Evolutionary conservation across 192 early-diverging fungal genomes (phyloP).

Genomic region (Diversispora epigaea): DNA sequence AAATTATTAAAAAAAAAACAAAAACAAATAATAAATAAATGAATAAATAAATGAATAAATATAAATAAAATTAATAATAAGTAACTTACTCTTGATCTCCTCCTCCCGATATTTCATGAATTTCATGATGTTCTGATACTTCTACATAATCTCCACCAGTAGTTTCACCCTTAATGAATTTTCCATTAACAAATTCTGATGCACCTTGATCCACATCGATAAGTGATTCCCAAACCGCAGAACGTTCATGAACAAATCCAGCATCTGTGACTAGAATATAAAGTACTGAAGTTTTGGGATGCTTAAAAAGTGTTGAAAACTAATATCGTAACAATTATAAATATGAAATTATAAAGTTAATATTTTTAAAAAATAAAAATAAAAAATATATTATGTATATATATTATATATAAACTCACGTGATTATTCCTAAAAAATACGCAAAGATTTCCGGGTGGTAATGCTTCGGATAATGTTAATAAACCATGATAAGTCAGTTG

Average conservation of each 20-base stretch:
- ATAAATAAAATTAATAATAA: not conserved
- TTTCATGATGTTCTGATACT: conserved; percentile 21
- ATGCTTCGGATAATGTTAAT: conserved; percentile 56
- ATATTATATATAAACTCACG: conserved; percentile 37
- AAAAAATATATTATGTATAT: conserved; percentile 10
- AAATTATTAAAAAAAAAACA: not conserved
- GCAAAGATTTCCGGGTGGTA: conserved; percentile 58
- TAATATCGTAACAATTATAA: conserved; percentile 19
- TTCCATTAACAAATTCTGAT: conserved; percentile 61
- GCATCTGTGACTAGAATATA: conserved; percentile 72
- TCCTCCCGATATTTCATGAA: conserved; percentile 34
- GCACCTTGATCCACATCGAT: conserved; percentile 61
- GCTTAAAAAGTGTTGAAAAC: conserved; percentile 76
- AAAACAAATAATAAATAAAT: not conserved
- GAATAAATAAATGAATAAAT: not conserved
- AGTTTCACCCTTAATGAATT: conserved; percentile 45
- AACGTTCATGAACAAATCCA: conserved; percentile 58
- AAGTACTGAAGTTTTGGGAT: conserved; percentile 48
- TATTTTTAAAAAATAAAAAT: not conserved
- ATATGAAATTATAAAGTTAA: not conserved
- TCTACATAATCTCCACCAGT: conserved; percentile 45
- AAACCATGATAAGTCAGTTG: conserved; percentile 87
- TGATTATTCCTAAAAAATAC: conserved; percentile 97
- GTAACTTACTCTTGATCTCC: conserved; percentile 47
- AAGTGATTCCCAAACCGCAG: conserved; percentile 75